Evolutionary conservation across 257 asterid species (phyloP), one percentile per base, ranked within the genome.

Genomic region (Cruciata laevipes): DNA sequence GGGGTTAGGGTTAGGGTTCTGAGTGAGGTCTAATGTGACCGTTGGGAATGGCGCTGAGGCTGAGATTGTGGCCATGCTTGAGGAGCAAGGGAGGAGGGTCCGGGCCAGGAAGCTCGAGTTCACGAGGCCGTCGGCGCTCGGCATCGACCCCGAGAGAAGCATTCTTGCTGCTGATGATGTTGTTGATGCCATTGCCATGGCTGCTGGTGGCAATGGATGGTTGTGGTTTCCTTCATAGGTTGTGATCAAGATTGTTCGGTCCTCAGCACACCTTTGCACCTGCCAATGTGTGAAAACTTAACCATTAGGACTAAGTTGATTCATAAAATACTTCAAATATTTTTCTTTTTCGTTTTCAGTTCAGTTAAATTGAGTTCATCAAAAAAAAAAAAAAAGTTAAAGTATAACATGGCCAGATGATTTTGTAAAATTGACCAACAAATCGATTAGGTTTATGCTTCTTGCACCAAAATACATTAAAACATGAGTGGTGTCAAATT

Each of bases 181-280:
- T 0, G 99, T 83, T 2, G 97, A 81, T 40, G 95, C 97, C 99
- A 93, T 93, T 7, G 91, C 95, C 90, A 90, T 85, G 49, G 99
- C 99, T 30, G 99, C 95, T 17, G 97, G 97, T 1, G 99, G 99
- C 68, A 93, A 73, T 2, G 95, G 95, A 76, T 93, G 99, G 76
- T 85, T 90, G 87, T 93, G 99, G 49, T 81, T 90, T 33, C 97
- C 97, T 75, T 93, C 99, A 42, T 93, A 93, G 4, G 99, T 90
- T 61, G 99, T 93, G 66, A 88, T 82, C 12, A 93, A 76, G 51
- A 93, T 86, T 47, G 78, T 79, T 40, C 77, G 83, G 56, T 93
- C 99, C 35, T 88, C 95, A 0, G 95, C 95, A 23, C 96, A 88
- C 83, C 99, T 86, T 82, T 93, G 99, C 47, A 93, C 97, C 98